These are phyloP conservation scores for Flagelloscypha sp. DNA, from an alignment of 768 basidiomycete genomes.

Conservation along the genomic window DNA sequence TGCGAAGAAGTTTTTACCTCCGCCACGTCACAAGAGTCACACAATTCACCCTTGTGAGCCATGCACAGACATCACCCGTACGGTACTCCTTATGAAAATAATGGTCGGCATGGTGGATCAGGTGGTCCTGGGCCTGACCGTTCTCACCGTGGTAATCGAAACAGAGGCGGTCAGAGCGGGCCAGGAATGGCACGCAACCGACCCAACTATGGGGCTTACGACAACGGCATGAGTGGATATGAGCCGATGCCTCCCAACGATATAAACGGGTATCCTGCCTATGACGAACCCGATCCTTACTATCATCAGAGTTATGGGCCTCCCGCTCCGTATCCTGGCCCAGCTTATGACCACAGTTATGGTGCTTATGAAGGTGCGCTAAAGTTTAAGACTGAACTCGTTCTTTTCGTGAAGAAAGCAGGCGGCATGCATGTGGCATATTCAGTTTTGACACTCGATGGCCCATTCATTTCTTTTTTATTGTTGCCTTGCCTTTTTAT, in stretches of 20 bases:
- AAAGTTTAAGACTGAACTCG: slow-evolving; percentile 53
- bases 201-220: slow-evolving; percentile 43
- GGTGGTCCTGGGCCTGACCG: slow-evolving; percentile 69
- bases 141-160: slow-evolving; percentile 47
- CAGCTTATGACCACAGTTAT: slow-evolving; percentile 49
- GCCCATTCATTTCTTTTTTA: too few species aligned
- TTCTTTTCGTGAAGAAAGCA: slow-evolving; percentile 32
- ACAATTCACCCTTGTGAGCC: slow-evolving; percentile 15
- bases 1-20: too few species aligned
- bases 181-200: slow-evolving; percentile 28
- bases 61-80: slow-evolving; percentile 94
- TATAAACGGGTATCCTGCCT: slow-evolving; percentile 60
- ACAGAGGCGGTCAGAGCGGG: slow-evolving; percentile 51
- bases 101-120: slow-evolving; percentile 55
- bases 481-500: too few species aligned
- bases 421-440: slow-evolving; percentile 40
- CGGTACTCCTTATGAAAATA: slow-evolving; percentile 55
- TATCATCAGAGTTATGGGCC: too few species aligned
- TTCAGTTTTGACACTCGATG: too few species aligned
- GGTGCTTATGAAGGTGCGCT: slow-evolving; percentile 82
- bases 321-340: slow-evolving; percentile 39
- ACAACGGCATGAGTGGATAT: slow-evolving; percentile 49
- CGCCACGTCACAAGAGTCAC: too few species aligned
- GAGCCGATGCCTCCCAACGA: slow-evolving; percentile 63
- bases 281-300: slow-evolving; percentile 51